phyloP scores from a whole-genome alignment of 169 alveolate genomes.

The Plasmodium gaboni region DNA sequence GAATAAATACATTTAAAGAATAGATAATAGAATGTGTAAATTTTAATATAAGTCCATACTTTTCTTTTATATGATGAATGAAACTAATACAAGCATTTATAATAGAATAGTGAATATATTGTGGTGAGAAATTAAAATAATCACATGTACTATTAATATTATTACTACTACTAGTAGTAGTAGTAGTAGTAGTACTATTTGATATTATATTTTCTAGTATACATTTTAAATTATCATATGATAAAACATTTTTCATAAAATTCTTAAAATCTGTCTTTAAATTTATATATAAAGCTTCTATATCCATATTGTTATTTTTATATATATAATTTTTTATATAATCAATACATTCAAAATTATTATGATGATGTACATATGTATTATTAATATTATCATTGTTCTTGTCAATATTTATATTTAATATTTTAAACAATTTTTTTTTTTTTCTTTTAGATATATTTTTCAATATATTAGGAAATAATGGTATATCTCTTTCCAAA shows the following conservation, averaged over 20 bases:
- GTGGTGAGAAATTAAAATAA: background rate
- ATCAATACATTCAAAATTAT: conserved; percentile 7
- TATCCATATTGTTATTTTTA: conserved; percentile 11
- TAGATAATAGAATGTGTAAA: conserved; percentile 31
- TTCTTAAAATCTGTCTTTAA: conserved; percentile 51
- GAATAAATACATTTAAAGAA: conserved; percentile 25
- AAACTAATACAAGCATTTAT: conserved; percentile 47
- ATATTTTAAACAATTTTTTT: conserved; percentile 9
- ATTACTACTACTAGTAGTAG: background rate
- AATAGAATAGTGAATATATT: conserved; percentile 23
- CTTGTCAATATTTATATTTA: background rate
- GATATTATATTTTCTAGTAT: background rate
- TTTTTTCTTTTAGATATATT: conserved; percentile 33
- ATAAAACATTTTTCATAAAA: conserved; percentile 37
- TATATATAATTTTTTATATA: conserved; percentile 23
- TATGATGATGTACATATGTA: background rate
- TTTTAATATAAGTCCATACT: conserved; percentile 41
- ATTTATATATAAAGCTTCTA: conserved; percentile 28
- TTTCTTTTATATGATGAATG: conserved; percentile 35
- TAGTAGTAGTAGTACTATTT: background rate
- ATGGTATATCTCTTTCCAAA: conserved; percentile 29
- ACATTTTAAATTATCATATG: background rate
- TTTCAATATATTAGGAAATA: conserved; percentile 44
- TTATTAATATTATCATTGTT: background rate
- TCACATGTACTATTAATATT: background rate